phyloP scores from a whole-genome alignment of 495 filamentous ascomycete genomes.

The Xylaria curta region DNA sequence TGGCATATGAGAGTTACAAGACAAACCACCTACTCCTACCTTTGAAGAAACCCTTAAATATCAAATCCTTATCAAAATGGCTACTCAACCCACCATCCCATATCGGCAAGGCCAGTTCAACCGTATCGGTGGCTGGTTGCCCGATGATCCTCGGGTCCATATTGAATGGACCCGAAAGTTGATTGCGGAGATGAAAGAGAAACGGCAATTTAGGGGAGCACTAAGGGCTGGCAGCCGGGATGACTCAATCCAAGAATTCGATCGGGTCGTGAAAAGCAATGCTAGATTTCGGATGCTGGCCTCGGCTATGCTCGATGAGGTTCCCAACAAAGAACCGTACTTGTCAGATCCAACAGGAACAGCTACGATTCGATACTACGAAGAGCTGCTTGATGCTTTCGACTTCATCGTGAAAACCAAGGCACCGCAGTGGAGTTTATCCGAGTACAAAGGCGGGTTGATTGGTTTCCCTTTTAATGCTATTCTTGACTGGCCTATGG shows the following conservation, averaged over 20 bases:
- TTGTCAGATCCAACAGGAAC: constrained; percentile 53
- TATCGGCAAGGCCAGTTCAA: neutral
- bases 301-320: constrained; percentile 60
- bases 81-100: neutral
- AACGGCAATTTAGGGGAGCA: neutral
- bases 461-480: constrained; percentile 49
- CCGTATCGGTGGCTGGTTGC: neutral
- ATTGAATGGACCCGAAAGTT: constrained; percentile 8
- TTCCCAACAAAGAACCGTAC: constrained; percentile 57
- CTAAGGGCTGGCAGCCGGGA: neutral
- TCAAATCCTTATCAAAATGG: neutral
- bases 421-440: constrained; percentile 61
- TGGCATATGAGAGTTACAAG: neutral
- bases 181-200: neutral
- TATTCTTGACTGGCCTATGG: constrained; percentile 68
- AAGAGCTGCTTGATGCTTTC: constrained; percentile 59
- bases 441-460: constrained; percentile 30
- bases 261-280: constrained; percentile 36
- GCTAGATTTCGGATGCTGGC: constrained; percentile 40
- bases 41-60: neutral
- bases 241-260: constrained; percentile 29
- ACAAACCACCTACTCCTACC: neutral
- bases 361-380: constrained; percentile 45
- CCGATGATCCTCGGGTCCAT: neutral
- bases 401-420: constrained; percentile 58